Evolutionary conservation across 257 asterid genomes (phyloP).

Genomic region (Prunella vulgaris): DNA sequence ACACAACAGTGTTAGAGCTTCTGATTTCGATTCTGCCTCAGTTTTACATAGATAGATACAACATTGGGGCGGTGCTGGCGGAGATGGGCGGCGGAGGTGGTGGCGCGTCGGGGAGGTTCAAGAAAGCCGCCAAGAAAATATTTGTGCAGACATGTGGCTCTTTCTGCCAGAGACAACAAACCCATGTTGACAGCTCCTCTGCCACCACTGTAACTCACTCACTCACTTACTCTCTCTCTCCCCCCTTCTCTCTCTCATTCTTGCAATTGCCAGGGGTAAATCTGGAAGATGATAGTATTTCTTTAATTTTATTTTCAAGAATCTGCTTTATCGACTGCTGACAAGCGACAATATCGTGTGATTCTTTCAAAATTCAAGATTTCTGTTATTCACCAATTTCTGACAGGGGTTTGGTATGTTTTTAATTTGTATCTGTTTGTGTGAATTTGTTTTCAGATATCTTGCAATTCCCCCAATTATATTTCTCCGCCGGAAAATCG

Average conservation of each 20-base stretch:
- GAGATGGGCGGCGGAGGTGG: conserved; percentile 54
- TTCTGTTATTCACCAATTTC: conserved; percentile 5
- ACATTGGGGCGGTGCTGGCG: conserved; percentile 16
- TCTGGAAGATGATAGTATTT: neutral
- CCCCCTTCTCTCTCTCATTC: neutral
- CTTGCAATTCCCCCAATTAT: conserved; percentile 35
- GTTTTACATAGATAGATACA: neutral
- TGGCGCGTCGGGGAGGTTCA: conserved; percentile 54
- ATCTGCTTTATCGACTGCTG: conserved; percentile 14
- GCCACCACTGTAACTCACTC: conserved; percentile 32
- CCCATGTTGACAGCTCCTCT: conserved; percentile 25
- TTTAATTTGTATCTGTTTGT: neutral
- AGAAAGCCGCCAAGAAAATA: conserved; percentile 69
- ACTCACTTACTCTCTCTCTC: conserved; percentile 15
- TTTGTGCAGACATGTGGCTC: conserved; percentile 67
- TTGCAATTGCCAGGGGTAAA: neutral
- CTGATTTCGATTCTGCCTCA: neutral
- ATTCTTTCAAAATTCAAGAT: neutral
- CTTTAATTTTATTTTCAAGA: neutral
- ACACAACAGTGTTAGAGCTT: conserved; percentile 4
- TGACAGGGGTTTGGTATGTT: neutral
- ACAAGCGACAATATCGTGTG: neutral
- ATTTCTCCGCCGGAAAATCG: conserved; percentile 31
- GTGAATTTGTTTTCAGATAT: conserved; percentile 27
- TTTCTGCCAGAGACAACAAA: conserved; percentile 38